Base-by-base conservation (phyloP, 441 rosid genomes). In the Raphanus hybrid region DNA sequence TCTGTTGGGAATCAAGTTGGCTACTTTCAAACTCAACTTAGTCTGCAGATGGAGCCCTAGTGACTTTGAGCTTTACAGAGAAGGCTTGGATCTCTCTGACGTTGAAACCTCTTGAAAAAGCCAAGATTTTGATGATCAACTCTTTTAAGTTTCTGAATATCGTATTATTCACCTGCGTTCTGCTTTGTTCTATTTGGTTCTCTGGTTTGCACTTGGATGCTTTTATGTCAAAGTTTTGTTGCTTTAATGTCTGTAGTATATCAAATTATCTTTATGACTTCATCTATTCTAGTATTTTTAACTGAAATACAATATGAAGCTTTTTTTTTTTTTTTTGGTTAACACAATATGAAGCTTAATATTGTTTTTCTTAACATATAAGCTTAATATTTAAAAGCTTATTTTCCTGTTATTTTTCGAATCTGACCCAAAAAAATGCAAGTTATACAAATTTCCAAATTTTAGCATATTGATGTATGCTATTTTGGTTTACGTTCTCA, bases 1-100 rank as follows among this genome's bases (percentile, higher is more conserved):
- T 15, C 82, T 90, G 82, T 48, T 96, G 85, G 98, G 93, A 23
- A 85, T 87, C 58, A 91, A 91, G 86, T 86, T 94, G 98, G 98
- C 99, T 37, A 87, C 93, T 26, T 94, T 96, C 89, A 85, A 80
- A 57, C 96, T 96, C 14, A 82, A 87, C 80, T 83, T 96, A 84
- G 77, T 91, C 67, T 88, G 98, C 86, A 81, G 96, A 81, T 96
- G 98, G 96, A 86, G 88, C 45, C 82, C 89, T 8, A 88, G 82
- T 76, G 96, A 90, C 69, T 91, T 94, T 34, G 98, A 94, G 80
- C 92, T 89, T 27, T 91, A 89, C 71, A 75, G 76, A 50, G 94
- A 86, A 83, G 92, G 88, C 55, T 86, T 73, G 57, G 99, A 91
- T 71, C 92, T 76, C 75, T 93, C 97, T 0, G 99, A 91, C 65